Evolutionary conservation across 163 green algal species (phyloP).

Genomic region (Chlamydomonas reinhardtii): DNA sequence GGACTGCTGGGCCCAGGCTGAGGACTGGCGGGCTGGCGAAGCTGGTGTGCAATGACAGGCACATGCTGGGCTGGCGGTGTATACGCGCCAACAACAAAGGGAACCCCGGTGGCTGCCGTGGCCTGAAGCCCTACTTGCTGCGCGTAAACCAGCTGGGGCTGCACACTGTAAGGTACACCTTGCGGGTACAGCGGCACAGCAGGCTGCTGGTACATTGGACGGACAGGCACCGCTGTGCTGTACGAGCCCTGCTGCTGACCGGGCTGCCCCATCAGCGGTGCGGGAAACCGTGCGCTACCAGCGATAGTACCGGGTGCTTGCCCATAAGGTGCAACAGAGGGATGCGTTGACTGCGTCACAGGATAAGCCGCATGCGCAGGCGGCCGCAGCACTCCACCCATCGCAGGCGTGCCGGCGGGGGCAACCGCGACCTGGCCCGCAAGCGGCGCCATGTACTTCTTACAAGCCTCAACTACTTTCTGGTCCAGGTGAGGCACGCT

Average conservation of each 20-base stretch:
- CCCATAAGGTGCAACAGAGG: neutral
- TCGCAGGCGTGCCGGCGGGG: no score
- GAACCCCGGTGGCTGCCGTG: neutral
- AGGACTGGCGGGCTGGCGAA: neutral
- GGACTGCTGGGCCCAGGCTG: slow-evolving; percentile 20
- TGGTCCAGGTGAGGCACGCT: slow-evolving; percentile 18
- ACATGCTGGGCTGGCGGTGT: neutral
- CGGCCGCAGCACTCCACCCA: slow-evolving; percentile 7
- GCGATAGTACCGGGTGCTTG: slow-evolving; percentile 7
- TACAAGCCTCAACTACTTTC: slow-evolving; percentile 33
- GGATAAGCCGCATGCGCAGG: slow-evolving; percentile 18
- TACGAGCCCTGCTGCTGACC: neutral
- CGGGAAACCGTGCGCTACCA: neutral
- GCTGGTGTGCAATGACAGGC: neutral
- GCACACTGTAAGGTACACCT: no score
- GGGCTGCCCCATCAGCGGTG: neutral
- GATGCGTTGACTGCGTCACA: neutral
- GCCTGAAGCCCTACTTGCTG: no score
- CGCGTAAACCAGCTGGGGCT: no score
- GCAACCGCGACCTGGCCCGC: slow-evolving; percentile 11
- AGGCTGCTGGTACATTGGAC: neutral
- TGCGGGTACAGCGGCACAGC: no score
- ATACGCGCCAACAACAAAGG: neutral
- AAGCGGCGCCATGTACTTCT: slow-evolving; percentile 18
- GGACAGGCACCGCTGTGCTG: neutral